Conservation (phyloP, 2,329 filamentous ascomycete genomes). For the Rachicladosporium sp. region DNA sequence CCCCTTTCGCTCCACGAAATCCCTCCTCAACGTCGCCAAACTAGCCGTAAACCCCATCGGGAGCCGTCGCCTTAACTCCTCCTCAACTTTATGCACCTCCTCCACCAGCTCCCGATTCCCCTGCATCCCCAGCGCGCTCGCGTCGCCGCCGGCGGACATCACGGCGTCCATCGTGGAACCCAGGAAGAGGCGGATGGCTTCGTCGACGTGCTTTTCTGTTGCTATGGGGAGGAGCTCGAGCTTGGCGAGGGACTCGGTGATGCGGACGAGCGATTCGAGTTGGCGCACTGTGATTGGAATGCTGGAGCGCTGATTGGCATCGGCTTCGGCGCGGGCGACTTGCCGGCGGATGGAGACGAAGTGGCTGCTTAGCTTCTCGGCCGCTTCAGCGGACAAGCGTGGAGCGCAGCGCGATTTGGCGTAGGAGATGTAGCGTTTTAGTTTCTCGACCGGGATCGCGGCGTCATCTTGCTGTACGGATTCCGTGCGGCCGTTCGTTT, state of each 20-base stretch:
- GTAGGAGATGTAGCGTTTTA: slow-evolving; percentile 94
- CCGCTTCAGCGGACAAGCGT: slow-evolving; percentile 75
- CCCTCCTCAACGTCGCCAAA: slow-evolving; percentile 68
- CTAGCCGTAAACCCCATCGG: slow-evolving; percentile 95
- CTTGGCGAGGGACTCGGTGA: slow-evolving; percentile 91
- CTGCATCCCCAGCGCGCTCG: slow-evolving; percentile 64
- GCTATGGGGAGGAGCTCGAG: slow-evolving; percentile 75
- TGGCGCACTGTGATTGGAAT: slow-evolving; percentile 98
- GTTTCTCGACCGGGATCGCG: slow-evolving; percentile 88
- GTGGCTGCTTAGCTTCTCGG: slow-evolving; percentile 91
- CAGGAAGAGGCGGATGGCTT: slow-evolving; percentile 92
- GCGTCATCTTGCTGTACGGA: slow-evolving; percentile 50
- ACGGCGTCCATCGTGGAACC: slow-evolving; percentile 97
- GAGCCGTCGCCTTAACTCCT: slow-evolving; percentile 68
- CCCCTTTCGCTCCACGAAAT: slow-evolving; percentile 84
- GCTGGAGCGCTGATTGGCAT: slow-evolving; percentile 78
- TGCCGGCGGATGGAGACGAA: slow-evolving; percentile 94
- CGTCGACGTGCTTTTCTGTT: slow-evolving; percentile 84
- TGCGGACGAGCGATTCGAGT: slow-evolving; percentile 91
- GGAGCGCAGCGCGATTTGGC: slow-evolving; percentile 94
- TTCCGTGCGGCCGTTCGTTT: slow-evolving; percentile 55
- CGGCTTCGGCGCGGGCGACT: slow-evolving; percentile 80
- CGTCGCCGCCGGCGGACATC: slow-evolving; percentile 31
- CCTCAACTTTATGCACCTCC: slow-evolving; percentile 74
- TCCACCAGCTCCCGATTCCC: slow-evolving; percentile 84